Evolutionary conservation across 768 basidiomycete genomes (phyloP).

Genomic region (Coprinopsis cinerea): DNA sequence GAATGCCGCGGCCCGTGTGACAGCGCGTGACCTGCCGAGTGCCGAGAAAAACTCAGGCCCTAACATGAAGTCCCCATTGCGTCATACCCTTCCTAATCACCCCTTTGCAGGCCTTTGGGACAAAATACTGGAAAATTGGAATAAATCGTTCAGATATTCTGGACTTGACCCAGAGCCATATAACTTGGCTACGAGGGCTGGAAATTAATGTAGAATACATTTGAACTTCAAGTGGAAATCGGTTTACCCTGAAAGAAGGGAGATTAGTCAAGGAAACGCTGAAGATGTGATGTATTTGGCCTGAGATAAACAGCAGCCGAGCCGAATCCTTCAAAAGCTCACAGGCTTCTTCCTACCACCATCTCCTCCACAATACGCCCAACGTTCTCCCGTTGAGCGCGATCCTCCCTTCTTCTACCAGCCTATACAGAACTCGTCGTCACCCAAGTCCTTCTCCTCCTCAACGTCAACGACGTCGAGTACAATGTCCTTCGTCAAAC

Average conservation of each 20-base stretch:
- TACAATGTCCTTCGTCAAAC: conserved; percentile 90
- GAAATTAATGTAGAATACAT: too few species aligned
- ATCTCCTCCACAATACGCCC: conserved; percentile 6
- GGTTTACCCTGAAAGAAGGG: too few species aligned
- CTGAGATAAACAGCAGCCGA: conserved; percentile 13
- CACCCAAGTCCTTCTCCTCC: conserved; percentile 15
- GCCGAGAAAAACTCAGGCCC: background rate
- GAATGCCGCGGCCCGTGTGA: background rate
- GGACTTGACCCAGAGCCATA: too few species aligned
- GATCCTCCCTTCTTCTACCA: conserved; percentile 1
- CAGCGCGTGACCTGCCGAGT: background rate
- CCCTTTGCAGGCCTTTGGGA: background rate
- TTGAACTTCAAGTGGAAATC: too few species aligned
- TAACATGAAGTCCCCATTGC: conserved; percentile 10
- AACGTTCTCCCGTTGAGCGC: conserved; percentile 6
- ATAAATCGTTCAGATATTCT: background rate
- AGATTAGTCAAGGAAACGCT: background rate
- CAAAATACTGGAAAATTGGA: background rate
- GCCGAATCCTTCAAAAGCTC: conserved; percentile 19
- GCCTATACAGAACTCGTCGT: too few species aligned
- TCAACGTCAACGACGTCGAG: conserved; percentile 1
- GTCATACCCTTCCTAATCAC: conserved; percentile 15
- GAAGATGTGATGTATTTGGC: conserved; percentile 9
- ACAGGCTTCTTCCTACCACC: conserved; percentile 11
- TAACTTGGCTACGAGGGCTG: too few species aligned